Evolutionary conservation across 768 basidiomycete genomes (phyloP), one percentile per base, ranked within the genome.

Genomic region (Boletus rufocinnamomeus): DNA sequence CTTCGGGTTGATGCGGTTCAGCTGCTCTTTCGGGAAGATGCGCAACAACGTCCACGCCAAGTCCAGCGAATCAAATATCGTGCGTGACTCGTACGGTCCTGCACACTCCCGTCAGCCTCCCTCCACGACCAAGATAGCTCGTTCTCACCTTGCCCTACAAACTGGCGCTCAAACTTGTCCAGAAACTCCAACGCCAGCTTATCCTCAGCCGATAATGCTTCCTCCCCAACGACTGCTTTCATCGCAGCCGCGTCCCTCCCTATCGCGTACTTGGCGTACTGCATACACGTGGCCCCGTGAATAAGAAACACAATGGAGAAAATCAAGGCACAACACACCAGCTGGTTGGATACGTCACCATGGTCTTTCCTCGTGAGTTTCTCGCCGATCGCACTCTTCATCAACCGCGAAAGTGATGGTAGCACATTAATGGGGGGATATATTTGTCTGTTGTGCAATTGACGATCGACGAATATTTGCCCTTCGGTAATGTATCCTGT

Each of bases 371-470:
- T 83, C 58, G 97, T 98, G 71, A 98, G 80, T 76, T 92, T 86
- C 78, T 98, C 96, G 64, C 97, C 97, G 75, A 98, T 98, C 63
- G 97, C 97, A 67, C 91, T 93, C 87, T 99, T 99, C 97, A 99
- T 99, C 74, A 99, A 79, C 76, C 97, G 95, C 66, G 97, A 98
- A 70, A 99, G 82, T 63, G 97, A 98, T 60, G 97, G 97, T 48
- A 99, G 82, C 59, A 99, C 96, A 78, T 99, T 99, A 82, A 99
- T 98, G 50, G 97, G 97, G 37, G 97, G 97, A 79, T 98, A 98
- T 72, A 98, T 95, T 75, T 95, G 93, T 68, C 90, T 82, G 80
- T 99, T 98, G 83, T 97, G 82, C 73, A 99, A 79, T 74, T 97
- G 93, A 63, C 97, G 89, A 80, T 99, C 97, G 70, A 99, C 91